These are phyloP conservation scores for Boletus vermiculosoides DNA, from an alignment of 768 basidiomycete genomes.

Conservation along the genomic window DNA sequence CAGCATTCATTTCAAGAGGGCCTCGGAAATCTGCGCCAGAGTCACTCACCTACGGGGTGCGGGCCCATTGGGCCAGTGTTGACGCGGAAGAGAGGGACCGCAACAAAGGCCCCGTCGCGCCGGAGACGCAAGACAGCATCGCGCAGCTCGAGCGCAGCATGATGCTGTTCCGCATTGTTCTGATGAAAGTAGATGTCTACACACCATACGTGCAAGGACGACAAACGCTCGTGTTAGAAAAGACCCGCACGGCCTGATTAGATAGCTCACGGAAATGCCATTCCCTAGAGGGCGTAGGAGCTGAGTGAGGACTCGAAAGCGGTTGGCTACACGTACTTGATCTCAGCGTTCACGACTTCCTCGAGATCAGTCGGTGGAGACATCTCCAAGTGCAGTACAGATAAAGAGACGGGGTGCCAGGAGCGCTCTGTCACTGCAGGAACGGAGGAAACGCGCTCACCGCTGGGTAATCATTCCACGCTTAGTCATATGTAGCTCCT, in stretches of 20 bases:
- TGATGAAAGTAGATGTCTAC: constrained; percentile 81
- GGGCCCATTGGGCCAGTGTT: constrained; percentile 70
- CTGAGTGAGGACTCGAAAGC: background rate
- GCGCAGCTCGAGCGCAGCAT: constrained; percentile 63
- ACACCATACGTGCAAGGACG: background rate
- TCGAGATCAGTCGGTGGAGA: constrained; percentile 51
- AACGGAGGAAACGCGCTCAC: too few relatives aligned
- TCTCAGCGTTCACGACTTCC: constrained; percentile 55
- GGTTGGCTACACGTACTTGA: constrained; percentile 48
- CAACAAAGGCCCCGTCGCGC: constrained; percentile 75
- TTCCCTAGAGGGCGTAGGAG: constrained; percentile 43
- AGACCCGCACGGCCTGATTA: background rate
- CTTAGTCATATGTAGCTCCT: too few relatives aligned
- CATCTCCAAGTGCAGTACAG: constrained; percentile 5
- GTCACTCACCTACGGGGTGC: constrained; percentile 65
- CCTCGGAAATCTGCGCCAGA: background rate
- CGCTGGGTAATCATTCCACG: too few relatives aligned
- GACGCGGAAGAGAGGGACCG: constrained; percentile 71
- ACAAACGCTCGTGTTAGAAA: background rate
- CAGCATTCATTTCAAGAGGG: background rate
- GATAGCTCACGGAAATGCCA: constrained; percentile 72
- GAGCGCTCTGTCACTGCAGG: background rate
- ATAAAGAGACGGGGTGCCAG: background rate
- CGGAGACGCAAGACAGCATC: constrained; percentile 71
- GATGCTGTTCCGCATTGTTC: constrained; percentile 57